Evolutionary conservation across 2,329 filamentous ascomycete species (phyloP), one percentile per base, ranked within the genome.

Genomic region (Sclerotinia borealis): DNA sequence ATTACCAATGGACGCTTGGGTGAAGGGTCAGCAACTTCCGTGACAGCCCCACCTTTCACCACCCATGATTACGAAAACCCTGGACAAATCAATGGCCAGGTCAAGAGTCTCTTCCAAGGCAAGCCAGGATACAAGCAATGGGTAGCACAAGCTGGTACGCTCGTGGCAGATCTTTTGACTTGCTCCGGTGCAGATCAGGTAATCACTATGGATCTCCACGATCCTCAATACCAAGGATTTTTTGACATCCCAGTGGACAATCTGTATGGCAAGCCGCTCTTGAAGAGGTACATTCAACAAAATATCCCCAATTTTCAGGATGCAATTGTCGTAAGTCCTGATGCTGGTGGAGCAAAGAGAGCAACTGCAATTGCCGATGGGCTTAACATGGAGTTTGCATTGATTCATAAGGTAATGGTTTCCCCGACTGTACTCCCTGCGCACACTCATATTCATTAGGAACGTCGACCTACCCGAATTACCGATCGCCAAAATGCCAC

Each of bases 241-340:
- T 98, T 99, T 74, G 93, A 99, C 74, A 96, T 98, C 64, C 95
- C 95, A 2, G 95, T 99, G 63, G 95, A 99, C 79, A 99, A 99
- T 76, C 83, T 99, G 22, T 98, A 98, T 78, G 93, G 88, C 63
- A 87, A 90, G 70, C 88, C 90, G 56, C 79, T 93, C 58, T 80
- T 89, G 61, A 85, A 88, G 74, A 83, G 83, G 66, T 89, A 88
- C 73, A 88, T 89, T 70, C 88, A 92, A 74, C 87, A 90, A 73
- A 86, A 92, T 72, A 95, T 99, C 74, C 73, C 73, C 55, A 88
- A 93, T 73, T 93, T 88, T 77, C 89, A 88, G 76, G 85, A 93
- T 64, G 90, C 91, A 43, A 92, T 99, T 51, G 90, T 99, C 73
- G 93, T 99, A 72, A 96, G 91, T 73, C 95, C 95, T 9, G 95